A percentile compares a stretch with the other conserved stretches of the same genome.
These are phyloP conservation scores for Solanum chiquidenum DNA, from an alignment of 257 asterid species.

Conservation along the genomic window DNA sequence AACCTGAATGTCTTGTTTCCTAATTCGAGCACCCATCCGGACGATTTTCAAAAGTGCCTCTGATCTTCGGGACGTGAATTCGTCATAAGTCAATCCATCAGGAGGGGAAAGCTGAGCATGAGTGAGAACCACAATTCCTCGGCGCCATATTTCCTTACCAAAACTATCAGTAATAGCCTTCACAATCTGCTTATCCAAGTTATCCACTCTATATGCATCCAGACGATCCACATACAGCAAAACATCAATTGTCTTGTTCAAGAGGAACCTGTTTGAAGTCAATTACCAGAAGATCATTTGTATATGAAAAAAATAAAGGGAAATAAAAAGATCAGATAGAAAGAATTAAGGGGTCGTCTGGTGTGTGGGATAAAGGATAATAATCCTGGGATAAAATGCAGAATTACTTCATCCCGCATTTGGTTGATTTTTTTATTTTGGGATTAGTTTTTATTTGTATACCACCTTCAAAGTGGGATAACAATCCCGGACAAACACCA, in stretches of 20 bases:
- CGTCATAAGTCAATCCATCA: slow-evolving; percentile 81
- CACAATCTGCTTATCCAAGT: slow-evolving; percentile 79
- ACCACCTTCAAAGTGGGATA: neutral
- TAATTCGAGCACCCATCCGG: slow-evolving; percentile 60
- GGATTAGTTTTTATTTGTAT: neutral
- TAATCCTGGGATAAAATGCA: neutral
- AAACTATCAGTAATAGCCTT: slow-evolving; percentile 78
- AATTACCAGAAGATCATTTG: slow-evolving; percentile 3
- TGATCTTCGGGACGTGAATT: slow-evolving; percentile 71
- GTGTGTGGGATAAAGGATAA: neutral
- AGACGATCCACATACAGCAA: slow-evolving; percentile 95
- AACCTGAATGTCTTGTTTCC: slow-evolving; percentile 55
- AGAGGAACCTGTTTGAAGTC: slow-evolving; percentile 63
- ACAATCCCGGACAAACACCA: neutral
- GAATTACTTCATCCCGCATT: neutral
- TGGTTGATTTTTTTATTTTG: neutral
- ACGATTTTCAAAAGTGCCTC: slow-evolving; percentile 78
- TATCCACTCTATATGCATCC: slow-evolving; percentile 95
- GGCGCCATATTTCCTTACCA: slow-evolving; percentile 79
- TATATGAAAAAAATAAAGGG: neutral
- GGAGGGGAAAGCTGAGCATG: slow-evolving; percentile 99
- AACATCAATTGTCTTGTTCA: slow-evolving; percentile 88
- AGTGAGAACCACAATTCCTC: slow-evolving; percentile 74
- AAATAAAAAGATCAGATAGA: too few species aligned
- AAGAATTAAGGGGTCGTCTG: neutral